Conservation (phyloP, 495 filamentous ascomycete species). For the Penicillium fimorum region DNA sequence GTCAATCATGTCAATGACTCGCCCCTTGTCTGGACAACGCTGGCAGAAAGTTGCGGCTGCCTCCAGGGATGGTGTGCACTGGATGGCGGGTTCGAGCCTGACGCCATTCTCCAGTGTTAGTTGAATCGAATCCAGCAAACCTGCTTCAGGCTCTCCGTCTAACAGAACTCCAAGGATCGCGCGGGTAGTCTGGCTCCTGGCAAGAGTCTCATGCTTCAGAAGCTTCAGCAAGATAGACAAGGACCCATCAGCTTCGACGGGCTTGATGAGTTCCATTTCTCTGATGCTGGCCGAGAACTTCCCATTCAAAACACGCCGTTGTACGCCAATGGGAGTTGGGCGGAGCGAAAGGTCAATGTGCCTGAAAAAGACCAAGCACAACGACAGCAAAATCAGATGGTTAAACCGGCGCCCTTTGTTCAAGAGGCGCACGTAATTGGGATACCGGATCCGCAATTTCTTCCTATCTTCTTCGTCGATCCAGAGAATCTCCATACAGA, state of each 20-base stretch:
- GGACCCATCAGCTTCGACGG: slow-evolving; percentile 31
- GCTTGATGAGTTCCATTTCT: slow-evolving; percentile 37
- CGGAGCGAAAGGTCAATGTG: slow-evolving; percentile 41
- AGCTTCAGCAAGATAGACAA: slow-evolving; percentile 46
- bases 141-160: slow-evolving; percentile 45
- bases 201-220: slow-evolving; percentile 32
- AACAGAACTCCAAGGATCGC: slow-evolving; percentile 44
- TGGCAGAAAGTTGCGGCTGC: slow-evolving; percentile 52
- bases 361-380: slow-evolving; percentile 40
- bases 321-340: slow-evolving; percentile 27
- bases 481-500: slow-evolving; percentile 60
- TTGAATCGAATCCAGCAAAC: slow-evolving; percentile 40
- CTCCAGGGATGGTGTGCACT: slow-evolving; percentile 53
- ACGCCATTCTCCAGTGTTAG: slow-evolving; percentile 52
- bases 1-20: slow-evolving; percentile 46
- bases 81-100: slow-evolving; percentile 54
- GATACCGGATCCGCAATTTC: slow-evolving; percentile 48
- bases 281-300: slow-evolving; percentile 40
- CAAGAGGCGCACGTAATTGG: slow-evolving; percentile 55
- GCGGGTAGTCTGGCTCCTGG: slow-evolving; percentile 30
- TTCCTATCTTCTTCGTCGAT: slow-evolving; percentile 57
- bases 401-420: slow-evolving; percentile 54
- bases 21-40: slow-evolving; percentile 33
- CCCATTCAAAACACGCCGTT: slow-evolving; percentile 29
- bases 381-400: slow-evolving; percentile 43